These are phyloP conservation scores for Ballota nigra DNA, from an alignment of 257 asterid species.

Conservation along the genomic window DNA sequence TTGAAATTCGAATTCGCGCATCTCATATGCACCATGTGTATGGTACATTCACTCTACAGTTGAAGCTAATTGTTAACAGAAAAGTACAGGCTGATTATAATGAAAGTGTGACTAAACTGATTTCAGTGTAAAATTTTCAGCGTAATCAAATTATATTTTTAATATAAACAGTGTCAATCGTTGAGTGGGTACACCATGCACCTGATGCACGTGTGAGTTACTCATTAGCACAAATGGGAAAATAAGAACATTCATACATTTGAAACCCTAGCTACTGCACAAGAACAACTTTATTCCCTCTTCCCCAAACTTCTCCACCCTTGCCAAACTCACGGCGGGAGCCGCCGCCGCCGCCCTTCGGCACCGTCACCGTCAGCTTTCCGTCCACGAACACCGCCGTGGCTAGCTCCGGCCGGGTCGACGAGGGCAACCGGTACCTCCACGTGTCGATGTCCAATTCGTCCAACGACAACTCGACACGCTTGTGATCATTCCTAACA, in stretches of 20 bases:
- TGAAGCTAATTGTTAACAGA: no score
- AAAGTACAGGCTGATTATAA: no score
- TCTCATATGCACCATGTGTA: no score
- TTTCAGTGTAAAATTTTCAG: no score
- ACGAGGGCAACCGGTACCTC: constrained; percentile 57
- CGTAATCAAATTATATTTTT: no score
- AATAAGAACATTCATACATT: background rate
- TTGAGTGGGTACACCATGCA: no score
- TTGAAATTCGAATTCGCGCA: no score
- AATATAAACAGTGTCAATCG: no score
- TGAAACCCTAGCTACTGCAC: constrained; percentile 30
- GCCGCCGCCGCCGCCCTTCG: constrained; percentile 41
- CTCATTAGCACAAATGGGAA: no score
- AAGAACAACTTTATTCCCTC: constrained; percentile 35
- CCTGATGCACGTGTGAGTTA: no score
- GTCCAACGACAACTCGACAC: constrained; percentile 41
- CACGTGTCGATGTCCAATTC: constrained; percentile 55
- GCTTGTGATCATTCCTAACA: constrained; percentile 34
- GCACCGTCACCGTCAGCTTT: constrained; percentile 56
- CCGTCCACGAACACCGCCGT: constrained; percentile 42
- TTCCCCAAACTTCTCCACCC: constrained; percentile 35
- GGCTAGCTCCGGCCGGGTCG: constrained; percentile 49
- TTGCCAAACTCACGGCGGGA: constrained; percentile 21
- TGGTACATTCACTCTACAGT: no score
- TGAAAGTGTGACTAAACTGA: no score